phyloP scores from a whole-genome alignment of 768 basidiomycete genomes.

The Naematelia encephala region DNA sequence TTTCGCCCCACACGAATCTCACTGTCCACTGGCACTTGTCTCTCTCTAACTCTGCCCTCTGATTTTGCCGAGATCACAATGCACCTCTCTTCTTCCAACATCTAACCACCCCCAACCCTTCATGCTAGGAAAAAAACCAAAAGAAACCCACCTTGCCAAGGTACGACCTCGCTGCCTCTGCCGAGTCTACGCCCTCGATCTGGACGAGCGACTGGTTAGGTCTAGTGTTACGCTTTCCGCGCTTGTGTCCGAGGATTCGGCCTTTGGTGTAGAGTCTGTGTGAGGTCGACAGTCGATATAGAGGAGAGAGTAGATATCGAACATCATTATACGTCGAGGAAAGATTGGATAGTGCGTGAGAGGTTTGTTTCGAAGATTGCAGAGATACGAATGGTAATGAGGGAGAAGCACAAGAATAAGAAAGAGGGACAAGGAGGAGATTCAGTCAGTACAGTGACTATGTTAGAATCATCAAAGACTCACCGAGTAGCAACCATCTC shows the following conservation, averaged over 20 bases:
- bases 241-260: constrained; percentile 96
- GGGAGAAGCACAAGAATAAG: neutral
- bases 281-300: too few relatives aligned
- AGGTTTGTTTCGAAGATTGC: neutral
- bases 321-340: too few relatives aligned
- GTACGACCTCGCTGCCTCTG: constrained; percentile 96
- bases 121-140: neutral
- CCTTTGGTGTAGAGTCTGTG: constrained; percentile 89
- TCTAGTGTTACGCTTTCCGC: constrained; percentile 92
- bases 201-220: constrained; percentile 95
- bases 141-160: constrained; percentile 79
- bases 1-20: too few relatives aligned
- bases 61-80: too few relatives aligned
- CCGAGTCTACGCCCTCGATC: constrained; percentile 90
- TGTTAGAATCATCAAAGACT: neutral
- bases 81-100: neutral
- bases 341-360: neutral
- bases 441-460: neutral
- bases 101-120: neutral
- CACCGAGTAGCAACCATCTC: constrained; percentile 9
- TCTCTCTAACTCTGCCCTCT: too few relatives aligned
- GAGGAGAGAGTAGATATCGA: neutral
- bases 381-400: neutral
- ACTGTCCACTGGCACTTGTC: too few relatives aligned
- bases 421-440: constrained; percentile 6